Percentiles rank a stretch among this genome's conserved stretches.
Evolutionary conservation across 768 basidiomycete species (phyloP).

Genomic region (Coprinopsis sp.): DNA sequence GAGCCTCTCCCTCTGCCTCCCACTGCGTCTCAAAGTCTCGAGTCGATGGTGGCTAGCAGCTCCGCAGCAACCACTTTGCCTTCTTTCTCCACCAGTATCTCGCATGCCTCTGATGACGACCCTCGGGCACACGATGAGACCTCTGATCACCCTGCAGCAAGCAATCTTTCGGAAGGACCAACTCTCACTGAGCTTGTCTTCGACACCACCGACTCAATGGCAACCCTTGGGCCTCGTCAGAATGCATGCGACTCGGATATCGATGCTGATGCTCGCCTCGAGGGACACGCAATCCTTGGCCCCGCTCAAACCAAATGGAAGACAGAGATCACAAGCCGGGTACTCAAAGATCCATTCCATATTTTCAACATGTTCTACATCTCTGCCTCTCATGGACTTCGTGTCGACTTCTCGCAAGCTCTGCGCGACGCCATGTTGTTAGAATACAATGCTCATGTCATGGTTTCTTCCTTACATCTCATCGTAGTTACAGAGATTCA

Average conservation of each 20-base stretch:
- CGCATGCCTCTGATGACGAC: no score
- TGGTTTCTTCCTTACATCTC: no score
- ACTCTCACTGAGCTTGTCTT: no score
- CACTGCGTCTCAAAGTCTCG: not conserved
- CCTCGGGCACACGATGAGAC: no score
- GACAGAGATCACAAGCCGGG: slow-evolving; percentile 10
- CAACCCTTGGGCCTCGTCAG: no score
- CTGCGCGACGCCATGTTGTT: slow-evolving; percentile 24
- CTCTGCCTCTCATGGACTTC: slow-evolving; percentile 17
- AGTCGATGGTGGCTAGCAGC: not conserved
- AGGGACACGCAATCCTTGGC: not conserved
- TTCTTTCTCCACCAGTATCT: no score
- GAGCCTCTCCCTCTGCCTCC: slow-evolving; percentile 1
- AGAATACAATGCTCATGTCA: no score
- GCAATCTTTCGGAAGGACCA: no score
- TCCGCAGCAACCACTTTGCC: not conserved
- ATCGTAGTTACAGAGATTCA: no score
- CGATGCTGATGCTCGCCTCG: not conserved
- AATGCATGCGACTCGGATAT: no score
- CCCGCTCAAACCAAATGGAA: not conserved
- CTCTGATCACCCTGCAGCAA: no score
- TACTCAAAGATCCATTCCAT: slow-evolving; percentile 22
- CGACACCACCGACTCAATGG: no score
- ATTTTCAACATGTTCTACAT: slow-evolving; percentile 24
- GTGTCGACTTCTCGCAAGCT: slow-evolving; percentile 15